Evolutionary conservation across 768 basidiomycete species (phyloP).

Genomic region (Multifurca ochricompacta): DNA sequence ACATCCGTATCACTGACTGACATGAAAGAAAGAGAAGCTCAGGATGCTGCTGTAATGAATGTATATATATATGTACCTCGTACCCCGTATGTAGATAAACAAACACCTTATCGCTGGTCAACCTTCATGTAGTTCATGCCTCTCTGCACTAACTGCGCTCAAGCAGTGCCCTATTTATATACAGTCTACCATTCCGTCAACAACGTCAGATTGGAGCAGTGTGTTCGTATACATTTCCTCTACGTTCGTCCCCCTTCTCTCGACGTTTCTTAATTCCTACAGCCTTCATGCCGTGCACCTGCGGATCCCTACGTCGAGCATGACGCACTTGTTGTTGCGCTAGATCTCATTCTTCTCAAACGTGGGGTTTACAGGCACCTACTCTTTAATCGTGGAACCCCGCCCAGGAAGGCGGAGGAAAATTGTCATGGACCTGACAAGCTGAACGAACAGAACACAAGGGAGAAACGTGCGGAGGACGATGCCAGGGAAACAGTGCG

Average conservation of each 20-base stretch:
- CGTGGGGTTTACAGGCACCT: slow-evolving; percentile 75
- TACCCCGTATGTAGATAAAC: no score
- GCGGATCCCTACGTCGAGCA: slow-evolving; percentile 88
- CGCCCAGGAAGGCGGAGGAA: slow-evolving; percentile 41
- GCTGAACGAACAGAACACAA: background rate
- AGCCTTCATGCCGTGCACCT: slow-evolving; percentile 57
- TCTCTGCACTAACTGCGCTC: slow-evolving; percentile 72
- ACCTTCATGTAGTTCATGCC: slow-evolving; percentile 42
- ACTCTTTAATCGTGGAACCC: slow-evolving; percentile 68
- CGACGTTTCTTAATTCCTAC: slow-evolving; percentile 8
- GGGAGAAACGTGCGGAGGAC: slow-evolving; percentile 27
- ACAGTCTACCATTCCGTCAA: slow-evolving; percentile 73
- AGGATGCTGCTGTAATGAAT: slow-evolving; percentile 10
- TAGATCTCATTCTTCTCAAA: slow-evolving; percentile 80
- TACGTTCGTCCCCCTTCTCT: slow-evolving; percentile 3
- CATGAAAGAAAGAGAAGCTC: background rate
- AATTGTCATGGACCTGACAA: background rate
- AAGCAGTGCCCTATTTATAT: slow-evolving; percentile 59
- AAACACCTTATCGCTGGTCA: no score
- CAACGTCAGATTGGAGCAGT: slow-evolving; percentile 78
- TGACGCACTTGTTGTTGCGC: slow-evolving; percentile 59
- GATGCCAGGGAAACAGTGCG: slow-evolving; percentile 11
- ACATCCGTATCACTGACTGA: slow-evolving; percentile 3
- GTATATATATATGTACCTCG: background rate
- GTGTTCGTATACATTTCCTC: slow-evolving; percentile 42